Base-by-base conservation (phyloP, 2,329 filamentous ascomycete species). In the Aspergillus niger region DNA sequence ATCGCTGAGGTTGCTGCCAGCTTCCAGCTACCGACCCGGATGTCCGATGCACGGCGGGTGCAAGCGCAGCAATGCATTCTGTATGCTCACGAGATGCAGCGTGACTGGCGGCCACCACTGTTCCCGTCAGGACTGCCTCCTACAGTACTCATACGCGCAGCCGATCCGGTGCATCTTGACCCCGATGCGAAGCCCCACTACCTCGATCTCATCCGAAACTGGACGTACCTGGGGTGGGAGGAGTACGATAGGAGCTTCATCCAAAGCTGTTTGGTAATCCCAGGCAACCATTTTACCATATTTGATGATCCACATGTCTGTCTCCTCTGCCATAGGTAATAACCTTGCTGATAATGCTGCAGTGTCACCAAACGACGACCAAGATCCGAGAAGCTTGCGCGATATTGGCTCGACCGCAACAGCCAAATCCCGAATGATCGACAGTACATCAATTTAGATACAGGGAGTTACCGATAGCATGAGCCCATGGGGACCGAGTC, bases 251-350 rank as follows among this genome's bases (percentile, higher is more conserved):
- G 44, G 3, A 44, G 44, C 32, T 56, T 60, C 28, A 60, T 60
- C 17, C 8, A 32, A 15, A 11, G 52, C 24, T 50, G 36, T 22
- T 26, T 49, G 24, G 44, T 47, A 1, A 32, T 28, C 24, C 24
- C 58, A 3, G 58, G 58, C 5, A 55, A 56, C 44, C 58, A 60
- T 56, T 60, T 60, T 43, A 49, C 57, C 15, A 13, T 59, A 5
- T 55, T 59, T 6, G 57, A 55, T 28, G 41, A 28, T 4, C 41
- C 43, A 5, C 8, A 59, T 59, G 57, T 59, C 15, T 58, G 48
- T 1, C 8, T 39, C 7, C 6, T 13, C 7, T 10, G 26, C 11
- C 28, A 7, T n/a, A 8, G n/a, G 10, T 49, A 2, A n/a, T 15
- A 24, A 2, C 22, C 44, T 49, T 24, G 44, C 44, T 49, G 44